phyloP scores from a whole-genome alignment of 2,329 filamentous ascomycete species.

The Fusarium nanum region DNA sequence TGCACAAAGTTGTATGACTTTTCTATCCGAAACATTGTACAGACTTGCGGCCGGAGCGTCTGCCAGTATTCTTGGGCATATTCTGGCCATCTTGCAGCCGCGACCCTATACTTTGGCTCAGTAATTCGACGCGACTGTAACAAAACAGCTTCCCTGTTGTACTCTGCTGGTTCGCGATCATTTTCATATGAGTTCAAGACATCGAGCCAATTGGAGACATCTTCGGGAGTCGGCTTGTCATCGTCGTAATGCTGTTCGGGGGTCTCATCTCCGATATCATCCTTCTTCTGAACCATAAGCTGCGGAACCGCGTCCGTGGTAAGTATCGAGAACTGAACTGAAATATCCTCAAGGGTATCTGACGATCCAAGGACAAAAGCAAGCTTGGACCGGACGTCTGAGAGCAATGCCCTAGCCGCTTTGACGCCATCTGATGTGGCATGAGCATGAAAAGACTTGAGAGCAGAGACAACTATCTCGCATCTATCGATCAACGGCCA shows the following conservation, averaged over 20 bases:
- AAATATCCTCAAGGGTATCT: constrained; percentile 41
- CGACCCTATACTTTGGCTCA: constrained; percentile 44
- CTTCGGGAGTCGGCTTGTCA: constrained; percentile 23
- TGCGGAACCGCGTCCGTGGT: constrained; percentile 32
- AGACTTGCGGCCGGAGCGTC: constrained; percentile 43
- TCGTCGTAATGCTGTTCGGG: constrained; percentile 5
- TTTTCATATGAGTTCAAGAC: constrained; percentile 38
- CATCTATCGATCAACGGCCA: constrained; percentile 41
- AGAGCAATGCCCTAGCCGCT: constrained; percentile 34
- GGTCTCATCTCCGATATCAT: constrained; percentile 2
- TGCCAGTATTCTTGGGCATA: constrained; percentile 48
- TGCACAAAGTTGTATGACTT: constrained; percentile 51
- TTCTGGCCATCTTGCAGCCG: constrained; percentile 46
- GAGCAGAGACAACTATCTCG: constrained; percentile 35
- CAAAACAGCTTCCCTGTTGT: constrained; percentile 41
- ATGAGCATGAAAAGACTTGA: constrained; percentile 25
- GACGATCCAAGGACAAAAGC: constrained; percentile 43
- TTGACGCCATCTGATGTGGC: constrained; percentile 38
- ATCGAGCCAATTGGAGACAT: constrained; percentile 39
- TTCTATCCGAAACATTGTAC: constrained; percentile 45
- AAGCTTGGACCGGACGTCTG: constrained; percentile 41
- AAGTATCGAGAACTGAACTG: constrained; percentile 38
- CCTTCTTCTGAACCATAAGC: constrained; percentile 20
- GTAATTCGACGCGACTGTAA: constrained; percentile 39
- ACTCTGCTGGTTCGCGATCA: constrained; percentile 47